These are phyloP conservation scores for Neurospora intermedia DNA, from an alignment of 495 filamentous ascomycete species.

Conservation along the genomic window DNA sequence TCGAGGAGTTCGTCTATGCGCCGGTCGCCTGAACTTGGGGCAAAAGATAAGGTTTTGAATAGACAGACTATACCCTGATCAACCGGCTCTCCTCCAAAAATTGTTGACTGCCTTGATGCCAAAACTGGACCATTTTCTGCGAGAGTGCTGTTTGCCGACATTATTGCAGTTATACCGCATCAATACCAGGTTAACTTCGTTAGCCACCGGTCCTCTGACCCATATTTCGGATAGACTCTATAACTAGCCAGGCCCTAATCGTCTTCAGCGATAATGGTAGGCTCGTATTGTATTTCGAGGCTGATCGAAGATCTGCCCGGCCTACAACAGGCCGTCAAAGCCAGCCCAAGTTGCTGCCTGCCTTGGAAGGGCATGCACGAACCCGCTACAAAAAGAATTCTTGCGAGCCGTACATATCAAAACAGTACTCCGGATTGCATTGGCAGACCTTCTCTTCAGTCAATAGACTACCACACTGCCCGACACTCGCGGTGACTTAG, in stretches of 20 bases:
- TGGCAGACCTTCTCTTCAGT: neutral
- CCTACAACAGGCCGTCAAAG: neutral
- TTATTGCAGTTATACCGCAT: neutral
- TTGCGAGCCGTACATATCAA: neutral
- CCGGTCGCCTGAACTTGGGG: neutral
- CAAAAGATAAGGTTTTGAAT: conserved; percentile 5
- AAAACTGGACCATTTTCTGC: neutral
- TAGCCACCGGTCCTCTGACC: too few species aligned
- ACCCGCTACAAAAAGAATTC: neutral
- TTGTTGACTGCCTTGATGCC: neutral
- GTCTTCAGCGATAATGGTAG: neutral
- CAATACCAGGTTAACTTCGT: neutral
- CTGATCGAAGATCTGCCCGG: too few species aligned
- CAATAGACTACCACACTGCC: neutral
- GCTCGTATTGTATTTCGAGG: neutral
- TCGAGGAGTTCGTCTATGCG: conserved; percentile 53
- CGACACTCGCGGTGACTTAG: neutral
- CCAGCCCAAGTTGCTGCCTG: neutral
- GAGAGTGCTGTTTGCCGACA: neutral
- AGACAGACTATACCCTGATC: conserved; percentile 3
- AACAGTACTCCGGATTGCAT: neutral
- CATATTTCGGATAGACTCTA: neutral
- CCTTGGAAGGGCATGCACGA: neutral
- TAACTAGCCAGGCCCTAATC: neutral
- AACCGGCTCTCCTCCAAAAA: neutral